Percentiles rank a stretch among this genome's conserved stretches.
These are phyloP conservation scores for Avicennia marina DNA, from an alignment of 257 asterid species.

Conservation along the genomic window DNA sequence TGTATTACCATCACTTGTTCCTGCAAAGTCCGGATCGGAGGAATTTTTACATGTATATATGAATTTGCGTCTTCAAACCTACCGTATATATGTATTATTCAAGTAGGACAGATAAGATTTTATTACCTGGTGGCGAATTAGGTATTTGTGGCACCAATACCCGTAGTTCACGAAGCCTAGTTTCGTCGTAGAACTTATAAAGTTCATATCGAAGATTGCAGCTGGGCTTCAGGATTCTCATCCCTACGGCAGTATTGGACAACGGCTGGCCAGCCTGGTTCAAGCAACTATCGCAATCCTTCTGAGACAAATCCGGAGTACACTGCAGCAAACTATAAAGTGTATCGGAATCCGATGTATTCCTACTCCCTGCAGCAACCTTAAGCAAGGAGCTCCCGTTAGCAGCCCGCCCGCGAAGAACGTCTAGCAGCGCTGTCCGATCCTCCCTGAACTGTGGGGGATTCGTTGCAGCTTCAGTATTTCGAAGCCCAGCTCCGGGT, in stretches of 20 bases:
- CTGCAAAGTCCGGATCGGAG: constrained; percentile 13
- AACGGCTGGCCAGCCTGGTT: background rate
- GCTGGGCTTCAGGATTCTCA: background rate
- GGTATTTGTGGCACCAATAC: background rate
- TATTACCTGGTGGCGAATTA: background rate
- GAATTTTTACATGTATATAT: too few species aligned
- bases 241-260: background rate
- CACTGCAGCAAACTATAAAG: constrained; percentile 4
- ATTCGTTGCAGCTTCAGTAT: background rate
- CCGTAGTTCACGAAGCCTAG: constrained; percentile 1
- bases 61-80: too few species aligned
- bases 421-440: background rate
- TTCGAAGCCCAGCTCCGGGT: background rate
- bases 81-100: too few species aligned
- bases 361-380: background rate
- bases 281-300: background rate
- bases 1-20: background rate
- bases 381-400: background rate
- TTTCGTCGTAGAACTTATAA: constrained; percentile 1
- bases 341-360: background rate
- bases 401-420: constrained; percentile 9
- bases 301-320: background rate
- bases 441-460: background rate
- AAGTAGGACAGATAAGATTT: background rate
- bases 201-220: constrained; percentile 6